Evolutionary conservation across 2,329 filamentous ascomycete genomes (phyloP).

Genomic region (Magnaporthiopsis rhizophila): DNA sequence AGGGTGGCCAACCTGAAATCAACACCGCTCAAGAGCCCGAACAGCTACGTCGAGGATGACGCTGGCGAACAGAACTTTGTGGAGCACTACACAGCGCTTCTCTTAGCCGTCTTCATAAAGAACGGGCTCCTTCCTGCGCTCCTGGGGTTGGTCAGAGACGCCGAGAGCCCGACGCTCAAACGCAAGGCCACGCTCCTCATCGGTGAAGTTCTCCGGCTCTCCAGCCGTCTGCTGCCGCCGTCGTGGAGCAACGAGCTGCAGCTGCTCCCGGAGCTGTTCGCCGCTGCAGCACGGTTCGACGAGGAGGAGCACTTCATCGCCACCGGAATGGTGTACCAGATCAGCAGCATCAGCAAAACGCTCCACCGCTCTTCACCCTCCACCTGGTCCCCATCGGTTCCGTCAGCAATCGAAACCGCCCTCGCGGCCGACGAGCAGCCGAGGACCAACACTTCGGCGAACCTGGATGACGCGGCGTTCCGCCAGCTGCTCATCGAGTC

Average conservation of each 20-base stretch:
- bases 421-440: conserved; percentile 43
- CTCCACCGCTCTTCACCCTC: conserved; percentile 69
- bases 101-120: conserved; percentile 78
- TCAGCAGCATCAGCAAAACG: conserved; percentile 93
- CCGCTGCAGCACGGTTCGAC: conserved; percentile 64
- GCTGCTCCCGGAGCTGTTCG: conserved; percentile 77
- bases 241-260: conserved; percentile 80
- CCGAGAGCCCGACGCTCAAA: conserved; percentile 62
- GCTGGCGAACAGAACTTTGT: conserved; percentile 75
- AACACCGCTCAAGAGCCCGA: conserved; percentile 37
- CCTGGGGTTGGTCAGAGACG: conserved; percentile 57
- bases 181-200: conserved; percentile 86
- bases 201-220: conserved; percentile 83
- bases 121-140: conserved; percentile 62
- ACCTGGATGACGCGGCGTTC: conserved; percentile 55
- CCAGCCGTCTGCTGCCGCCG: conserved; percentile 75
- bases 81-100: conserved; percentile 85
- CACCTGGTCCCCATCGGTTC: conserved; percentile 24
- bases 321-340: conserved; percentile 90
- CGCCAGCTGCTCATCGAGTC: conserved; percentile 65
- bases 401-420: neutral
- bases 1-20: conserved; percentile 78
- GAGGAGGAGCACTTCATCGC: conserved; percentile 69
- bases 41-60: conserved; percentile 54
- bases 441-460: conserved; percentile 39